Evolutionary conservation across 1,284 basidiomycete species (phyloP).

Genomic region (Retiboletus flavoniger): DNA sequence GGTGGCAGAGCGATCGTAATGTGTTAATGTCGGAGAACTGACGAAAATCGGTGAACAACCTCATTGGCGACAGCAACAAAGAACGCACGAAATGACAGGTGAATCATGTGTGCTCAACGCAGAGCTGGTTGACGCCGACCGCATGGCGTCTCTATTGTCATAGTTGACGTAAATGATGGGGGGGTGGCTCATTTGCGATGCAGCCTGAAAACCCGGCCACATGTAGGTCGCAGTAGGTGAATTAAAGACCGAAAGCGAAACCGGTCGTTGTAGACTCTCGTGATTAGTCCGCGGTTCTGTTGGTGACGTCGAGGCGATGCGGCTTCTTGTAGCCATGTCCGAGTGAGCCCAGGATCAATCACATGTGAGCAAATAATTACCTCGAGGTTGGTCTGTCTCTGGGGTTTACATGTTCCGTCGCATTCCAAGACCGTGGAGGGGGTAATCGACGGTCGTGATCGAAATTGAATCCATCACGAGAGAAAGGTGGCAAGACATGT

Average conservation of each 20-base stretch:
- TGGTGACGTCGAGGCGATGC: conserved; percentile 23
- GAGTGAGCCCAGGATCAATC: conserved; percentile 19
- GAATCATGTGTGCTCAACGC: conserved; percentile 31
- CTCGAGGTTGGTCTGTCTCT: conserved; percentile 30
- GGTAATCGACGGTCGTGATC: conserved; percentile 37
- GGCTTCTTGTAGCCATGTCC: conserved; percentile 21
- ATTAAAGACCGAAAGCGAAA: conserved; percentile 39
- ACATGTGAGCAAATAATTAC: conserved; percentile 19
- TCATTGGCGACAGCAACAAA: conserved; percentile 14
- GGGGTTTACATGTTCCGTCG: conserved; percentile 20
- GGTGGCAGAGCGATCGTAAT: conserved; percentile 29
- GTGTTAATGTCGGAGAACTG: conserved; percentile 32
- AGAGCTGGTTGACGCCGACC: conserved; percentile 34
- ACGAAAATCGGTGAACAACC: conserved; percentile 18
- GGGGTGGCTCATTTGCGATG: conserved; percentile 38
- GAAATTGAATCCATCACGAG: conserved; percentile 35
- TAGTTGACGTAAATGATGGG: conserved; percentile 42
- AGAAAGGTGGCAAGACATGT: conserved; percentile 35
- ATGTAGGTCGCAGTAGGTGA: conserved; percentile 42
- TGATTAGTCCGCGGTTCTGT: conserved; percentile 25
- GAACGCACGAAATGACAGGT: conserved; percentile 31
- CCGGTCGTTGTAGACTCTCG: conserved; percentile 33
- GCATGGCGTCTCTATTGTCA: conserved; percentile 32
- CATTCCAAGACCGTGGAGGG: conserved; percentile 34
- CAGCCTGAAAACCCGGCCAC: conserved; percentile 39